Base-by-base conservation (phyloP, 1,284 basidiomycete genomes). In the Rhodotorula sp. region DNA sequence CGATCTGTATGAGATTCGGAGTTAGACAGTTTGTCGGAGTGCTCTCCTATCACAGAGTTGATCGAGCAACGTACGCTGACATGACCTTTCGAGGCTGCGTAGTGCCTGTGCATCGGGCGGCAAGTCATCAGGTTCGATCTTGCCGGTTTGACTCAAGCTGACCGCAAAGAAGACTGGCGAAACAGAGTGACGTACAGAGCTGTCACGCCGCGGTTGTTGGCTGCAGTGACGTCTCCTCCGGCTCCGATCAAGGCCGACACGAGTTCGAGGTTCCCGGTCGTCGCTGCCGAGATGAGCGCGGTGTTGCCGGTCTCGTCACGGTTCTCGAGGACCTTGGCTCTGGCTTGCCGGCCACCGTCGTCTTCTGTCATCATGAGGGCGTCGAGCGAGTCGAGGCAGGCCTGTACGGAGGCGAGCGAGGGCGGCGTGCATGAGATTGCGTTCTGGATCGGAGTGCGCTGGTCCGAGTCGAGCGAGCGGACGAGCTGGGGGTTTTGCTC, bases 81-180 rank as follows among this genome's bases (percentile, higher is more conserved):
- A 62, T 89, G 88, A 57, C 92, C 90, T 81, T 95, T 96, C 26
- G 93, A 96, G 54, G 93, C 94, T 44, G 93, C 93, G 77, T 96
- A 96, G 81, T 96, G 93, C 78, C 93, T 94, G 75, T 44, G 18
- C 46, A 46, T 2, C 5, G 17, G 29, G 51, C 18, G 29, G 8
- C 24, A 17, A 18, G 46, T 60, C 46, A 60, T 60, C 46, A 60
- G 46, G 5, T 37, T 26, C 7, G 55, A 24, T 14, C 26, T 29
- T 1, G 22, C 29, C 14, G 4, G 26, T 26, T 24, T 6, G 20
- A 15, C 57, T 24, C 15, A 24, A 20, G 42, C 22, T 6, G 20
- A 24, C 29, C 29, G 26, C 20, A 29, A 48, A 15, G 4, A 26
- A 26, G 17, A 30, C n/a, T 7, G 33, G 10, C 37, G 7, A 53